phyloP scores from a whole-genome alignment of 176 grass and related monocot genomes.

The Tuctoria greenei region DNA sequence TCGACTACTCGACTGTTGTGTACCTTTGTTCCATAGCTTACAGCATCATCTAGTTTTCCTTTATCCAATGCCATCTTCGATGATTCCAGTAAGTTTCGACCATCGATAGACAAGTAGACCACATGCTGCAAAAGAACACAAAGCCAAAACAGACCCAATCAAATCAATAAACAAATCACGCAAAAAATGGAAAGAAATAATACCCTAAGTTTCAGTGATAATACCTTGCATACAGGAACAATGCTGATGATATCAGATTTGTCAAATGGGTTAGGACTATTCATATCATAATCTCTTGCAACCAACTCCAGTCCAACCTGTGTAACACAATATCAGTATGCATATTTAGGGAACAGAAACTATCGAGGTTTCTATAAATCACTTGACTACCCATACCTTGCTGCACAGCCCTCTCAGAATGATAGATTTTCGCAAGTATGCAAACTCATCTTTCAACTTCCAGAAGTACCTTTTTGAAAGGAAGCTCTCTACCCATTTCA shows the following conservation, averaged over 20 bases:
- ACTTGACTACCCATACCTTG: slow-evolving; percentile 58
- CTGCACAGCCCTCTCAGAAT: slow-evolving; percentile 91
- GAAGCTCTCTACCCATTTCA: slow-evolving; percentile 84
- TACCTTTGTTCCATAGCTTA: slow-evolving; percentile 90
- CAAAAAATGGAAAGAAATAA: not conserved
- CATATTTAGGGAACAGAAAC: slow-evolving; percentile 4
- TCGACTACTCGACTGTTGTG: slow-evolving; percentile 4
- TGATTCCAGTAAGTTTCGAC: slow-evolving; percentile 90
- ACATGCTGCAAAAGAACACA: slow-evolving; percentile 65
- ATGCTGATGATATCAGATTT: slow-evolving; percentile 91
- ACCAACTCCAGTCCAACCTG: slow-evolving; percentile 95
- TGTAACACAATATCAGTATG: slow-evolving; percentile 37
- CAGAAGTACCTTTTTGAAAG: slow-evolving; percentile 84
- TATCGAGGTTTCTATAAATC: not conserved
- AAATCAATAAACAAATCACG: slow-evolving; percentile 7
- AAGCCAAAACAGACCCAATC: slow-evolving; percentile 6
- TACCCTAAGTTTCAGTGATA: slow-evolving; percentile 22
- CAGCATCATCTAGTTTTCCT: slow-evolving; percentile 96
- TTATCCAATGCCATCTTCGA: slow-evolving; percentile 98
- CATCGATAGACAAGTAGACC: slow-evolving; percentile 79
- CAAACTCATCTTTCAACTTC: slow-evolving; percentile 81
- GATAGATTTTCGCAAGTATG: slow-evolving; percentile 77
- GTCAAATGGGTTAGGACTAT: slow-evolving; percentile 82
- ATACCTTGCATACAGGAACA: slow-evolving; percentile 97
- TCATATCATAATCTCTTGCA: slow-evolving; percentile 96